phyloP scores from a whole-genome alignment of 1,139 yeast species.

The Scheffersomyces illinoinensis region DNA sequence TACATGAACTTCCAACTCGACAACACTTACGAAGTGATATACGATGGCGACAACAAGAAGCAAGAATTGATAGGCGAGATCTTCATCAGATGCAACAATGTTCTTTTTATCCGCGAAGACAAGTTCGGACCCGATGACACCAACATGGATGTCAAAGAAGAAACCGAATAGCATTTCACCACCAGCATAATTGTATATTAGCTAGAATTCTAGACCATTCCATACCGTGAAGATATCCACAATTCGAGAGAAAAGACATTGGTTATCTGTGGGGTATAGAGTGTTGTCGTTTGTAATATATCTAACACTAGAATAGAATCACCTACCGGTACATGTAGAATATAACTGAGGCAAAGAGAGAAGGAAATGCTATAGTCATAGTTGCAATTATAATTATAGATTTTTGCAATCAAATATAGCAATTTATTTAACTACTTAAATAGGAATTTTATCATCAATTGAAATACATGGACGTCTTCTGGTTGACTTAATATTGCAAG shows the following conservation, averaged over 20 bases:
- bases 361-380: neutral
- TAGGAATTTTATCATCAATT: no score
- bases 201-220: neutral
- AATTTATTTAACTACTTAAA: no score
- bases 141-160: neutral
- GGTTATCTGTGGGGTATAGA: neutral
- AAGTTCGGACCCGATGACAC: slow-evolving; percentile 11
- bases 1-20: slow-evolving; percentile 88
- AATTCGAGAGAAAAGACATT: neutral
- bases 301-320: neutral
- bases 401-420: neutral
- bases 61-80: slow-evolving; percentile 76
- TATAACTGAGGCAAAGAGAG: neutral
- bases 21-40: slow-evolving; percentile 64
- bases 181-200: neutral
- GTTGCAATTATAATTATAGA: neutral
- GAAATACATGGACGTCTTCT: neutral
- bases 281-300: neutral
- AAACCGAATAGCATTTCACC: neutral
- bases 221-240: neutral
- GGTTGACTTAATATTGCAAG: neutral
- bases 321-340: neutral
- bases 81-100: slow-evolving; percentile 83
- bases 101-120: slow-evolving; percentile 59
- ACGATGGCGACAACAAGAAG: slow-evolving; percentile 33